A percentile compares a stretch with the other conserved stretches of the same genome.
phyloP scores from a whole-genome alignment of 2,329 filamentous ascomycete species.

The Huntiella savannae region DNA sequence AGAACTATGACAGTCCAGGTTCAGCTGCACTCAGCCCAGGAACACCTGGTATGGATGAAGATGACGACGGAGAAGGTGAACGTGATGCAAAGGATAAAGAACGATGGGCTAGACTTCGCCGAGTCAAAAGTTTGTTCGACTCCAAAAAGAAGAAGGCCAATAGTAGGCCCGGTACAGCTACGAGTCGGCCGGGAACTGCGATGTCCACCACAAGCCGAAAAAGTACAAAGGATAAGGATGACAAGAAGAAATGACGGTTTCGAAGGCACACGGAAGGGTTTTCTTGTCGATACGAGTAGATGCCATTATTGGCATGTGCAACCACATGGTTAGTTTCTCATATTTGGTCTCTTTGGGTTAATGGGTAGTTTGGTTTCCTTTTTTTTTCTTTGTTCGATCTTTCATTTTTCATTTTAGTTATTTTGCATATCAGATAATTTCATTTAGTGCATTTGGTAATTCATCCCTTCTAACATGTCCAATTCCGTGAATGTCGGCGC shows the following conservation, averaged over 20 bases:
- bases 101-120: conserved; percentile 50
- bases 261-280: conserved; percentile 1
- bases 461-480: too few relatives aligned
- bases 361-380: too few relatives aligned
- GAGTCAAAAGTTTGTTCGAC: conserved; percentile 54
- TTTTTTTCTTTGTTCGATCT: too few relatives aligned
- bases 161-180: conserved; percentile 23
- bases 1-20: background rate
- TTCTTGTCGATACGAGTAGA: background rate
- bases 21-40: background rate
- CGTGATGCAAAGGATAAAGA: conserved; percentile 47
- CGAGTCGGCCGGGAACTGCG: conserved; percentile 10
- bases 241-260: conserved; percentile 1
- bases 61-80: conserved; percentile 17
- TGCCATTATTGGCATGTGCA: too few relatives aligned
- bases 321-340: too few relatives aligned
- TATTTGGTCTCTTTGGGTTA: too few relatives aligned
- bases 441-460: too few relatives aligned
- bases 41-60: background rate
- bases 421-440: too few relatives aligned
- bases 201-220: conserved; percentile 4
- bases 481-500: too few relatives aligned
- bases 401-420: too few relatives aligned
- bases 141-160: conserved; percentile 34
- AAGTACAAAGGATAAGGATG: background rate